Percentiles rank a stretch among this genome's conserved stretches.
phyloP scores from a whole-genome alignment of 164 flowering plant species.

The Dillenia suffruticosa region DNA sequence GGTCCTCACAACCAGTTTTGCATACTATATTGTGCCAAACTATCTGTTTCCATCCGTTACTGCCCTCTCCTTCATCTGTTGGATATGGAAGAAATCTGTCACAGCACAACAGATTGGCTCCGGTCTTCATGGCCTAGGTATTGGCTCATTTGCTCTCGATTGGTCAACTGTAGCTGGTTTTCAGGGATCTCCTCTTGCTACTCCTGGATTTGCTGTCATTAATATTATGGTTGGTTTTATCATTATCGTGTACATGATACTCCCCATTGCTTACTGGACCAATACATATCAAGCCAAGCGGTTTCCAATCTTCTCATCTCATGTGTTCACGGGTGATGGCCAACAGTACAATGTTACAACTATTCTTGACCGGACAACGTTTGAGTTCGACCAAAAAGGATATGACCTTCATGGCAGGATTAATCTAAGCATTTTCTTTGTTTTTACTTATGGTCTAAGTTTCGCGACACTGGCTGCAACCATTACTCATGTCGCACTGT shows the following conservation, averaged over 20 bases:
- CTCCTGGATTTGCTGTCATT: conserved; percentile 47
- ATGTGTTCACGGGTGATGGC: conserved; percentile 35
- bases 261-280: conserved; percentile 53
- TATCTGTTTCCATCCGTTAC: conserved; percentile 54
- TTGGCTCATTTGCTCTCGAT: conserved; percentile 56
- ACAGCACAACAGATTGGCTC: conserved; percentile 65
- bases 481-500: conserved; percentile 57
- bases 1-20: conserved; percentile 43
- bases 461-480: conserved; percentile 56
- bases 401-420: conserved; percentile 47
- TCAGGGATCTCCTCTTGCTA: conserved; percentile 49
- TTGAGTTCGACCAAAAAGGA: conserved; percentile 24
- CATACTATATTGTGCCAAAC: conserved; percentile 44
- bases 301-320: conserved; percentile 51
- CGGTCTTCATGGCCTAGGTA: conserved; percentile 47
- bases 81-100: conserved; percentile 49
- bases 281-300: conserved; percentile 40
- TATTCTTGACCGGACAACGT: conserved; percentile 22
- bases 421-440: conserved; percentile 45
- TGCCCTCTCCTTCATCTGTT: conserved; percentile 50
- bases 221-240: conserved; percentile 38
- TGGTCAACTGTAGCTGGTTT: conserved; percentile 51
- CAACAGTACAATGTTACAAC: conserved; percentile 29
- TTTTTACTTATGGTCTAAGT: conserved; percentile 37
- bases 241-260: conserved; percentile 27